These are phyloP conservation scores for Lentinula aciculospora DNA, from an alignment of 768 basidiomycete species.

Conservation along the genomic window DNA sequence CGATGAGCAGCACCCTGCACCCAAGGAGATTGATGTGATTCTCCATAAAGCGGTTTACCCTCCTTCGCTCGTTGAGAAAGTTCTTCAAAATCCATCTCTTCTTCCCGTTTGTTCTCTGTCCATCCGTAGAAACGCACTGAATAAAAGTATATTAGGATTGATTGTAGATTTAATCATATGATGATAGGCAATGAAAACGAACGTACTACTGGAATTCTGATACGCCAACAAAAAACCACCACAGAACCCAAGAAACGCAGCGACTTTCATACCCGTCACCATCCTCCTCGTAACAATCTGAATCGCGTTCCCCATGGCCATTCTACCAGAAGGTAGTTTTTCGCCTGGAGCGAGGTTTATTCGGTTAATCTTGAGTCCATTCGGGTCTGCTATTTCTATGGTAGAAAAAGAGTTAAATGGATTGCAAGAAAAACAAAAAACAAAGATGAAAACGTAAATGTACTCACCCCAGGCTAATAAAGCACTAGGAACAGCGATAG, in stretches of 20 bases:
- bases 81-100: constrained; percentile 72
- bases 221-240: constrained; percentile 94
- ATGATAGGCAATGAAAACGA: constrained; percentile 9
- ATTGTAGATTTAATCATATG: not conserved
- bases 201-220: constrained; percentile 82
- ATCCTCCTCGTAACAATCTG: constrained; percentile 14
- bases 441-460: not conserved
- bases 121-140: constrained; percentile 94
- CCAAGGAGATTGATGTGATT: constrained; percentile 77
- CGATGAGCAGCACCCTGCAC: constrained; percentile 81
- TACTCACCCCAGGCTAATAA: constrained; percentile 81
- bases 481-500: constrained; percentile 76
- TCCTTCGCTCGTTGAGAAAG: constrained; percentile 66
- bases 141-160: constrained; percentile 3
- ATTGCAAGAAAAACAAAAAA: too few species aligned
- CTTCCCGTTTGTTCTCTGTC: constrained; percentile 84
- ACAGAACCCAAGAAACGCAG: constrained; percentile 76
- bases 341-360: not conserved
- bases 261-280: constrained; percentile 39
- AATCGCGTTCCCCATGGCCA: not conserved
- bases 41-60: constrained; percentile 85
- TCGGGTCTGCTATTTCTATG: constrained; percentile 47
- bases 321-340: not conserved
- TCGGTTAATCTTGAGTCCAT: constrained; percentile 16
- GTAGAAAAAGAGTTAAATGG: not conserved